Conservation (phyloP, 2,329 filamentous ascomycete species). For the Stachybotrys chlorohalonatus region DNA sequence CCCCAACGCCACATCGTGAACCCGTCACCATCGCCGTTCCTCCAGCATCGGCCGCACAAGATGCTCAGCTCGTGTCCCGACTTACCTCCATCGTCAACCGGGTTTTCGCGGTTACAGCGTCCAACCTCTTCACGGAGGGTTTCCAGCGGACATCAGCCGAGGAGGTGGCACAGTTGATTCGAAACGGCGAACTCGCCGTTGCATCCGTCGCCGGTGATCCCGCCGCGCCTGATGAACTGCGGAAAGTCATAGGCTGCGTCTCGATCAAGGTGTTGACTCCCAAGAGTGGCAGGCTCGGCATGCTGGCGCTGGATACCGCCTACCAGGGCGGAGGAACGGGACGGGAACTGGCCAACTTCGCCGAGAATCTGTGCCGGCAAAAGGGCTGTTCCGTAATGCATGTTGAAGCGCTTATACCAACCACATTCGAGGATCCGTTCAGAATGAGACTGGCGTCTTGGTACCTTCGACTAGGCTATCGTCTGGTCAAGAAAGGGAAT, state of each 20-base stretch:
- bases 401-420: conserved; percentile 18
- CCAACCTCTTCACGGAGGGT: conserved; percentile 14
- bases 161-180: conserved; percentile 13
- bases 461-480: conserved; percentile 19
- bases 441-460: conserved; percentile 17
- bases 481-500: conserved; percentile 12
- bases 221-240: not conserved
- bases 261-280: conserved; percentile 11
- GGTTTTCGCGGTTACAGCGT: conserved; percentile 15
- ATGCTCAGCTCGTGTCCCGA: conserved; percentile 6
- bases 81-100: conserved; percentile 16
- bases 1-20: not conserved
- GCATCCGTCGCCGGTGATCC: conserved; percentile 5
- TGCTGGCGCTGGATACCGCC: conserved; percentile 15
- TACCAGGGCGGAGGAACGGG: conserved; percentile 15
- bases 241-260: conserved; percentile 15
- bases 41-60: conserved; percentile 5
- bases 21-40: conserved; percentile 9
- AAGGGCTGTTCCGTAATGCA: conserved; percentile 17
- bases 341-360: conserved; percentile 14
- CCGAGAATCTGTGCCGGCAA: conserved; percentile 15
- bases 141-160: conserved; percentile 14
- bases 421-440: conserved; percentile 12
- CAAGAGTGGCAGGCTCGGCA: conserved; percentile 15
- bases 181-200: conserved; percentile 13